Conservation (phyloP, 2,329 filamentous ascomycete species). For the Lithohypha guttulata region DNA sequence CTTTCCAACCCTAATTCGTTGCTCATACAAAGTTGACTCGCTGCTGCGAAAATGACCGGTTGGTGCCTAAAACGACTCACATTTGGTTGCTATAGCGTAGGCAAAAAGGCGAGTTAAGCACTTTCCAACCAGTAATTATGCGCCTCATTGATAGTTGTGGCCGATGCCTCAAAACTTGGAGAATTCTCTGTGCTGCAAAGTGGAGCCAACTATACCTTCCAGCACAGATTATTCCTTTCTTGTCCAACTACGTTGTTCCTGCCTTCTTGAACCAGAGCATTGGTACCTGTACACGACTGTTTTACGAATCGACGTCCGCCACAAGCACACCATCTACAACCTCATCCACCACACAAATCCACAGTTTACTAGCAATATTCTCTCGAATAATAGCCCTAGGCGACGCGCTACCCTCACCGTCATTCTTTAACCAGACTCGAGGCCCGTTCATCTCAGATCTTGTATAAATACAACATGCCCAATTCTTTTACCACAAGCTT, state of each 20-base stretch:
- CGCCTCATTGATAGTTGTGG: no score
- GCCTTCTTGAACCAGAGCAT: constrained; percentile 4
- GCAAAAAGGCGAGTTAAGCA: no score
- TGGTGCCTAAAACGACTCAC: no score
- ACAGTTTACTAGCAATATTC: constrained; percentile 4
- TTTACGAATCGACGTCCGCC: constrained; percentile 4
- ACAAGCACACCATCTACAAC: not conserved
- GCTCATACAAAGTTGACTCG: no score
- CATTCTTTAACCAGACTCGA: constrained; percentile 2
- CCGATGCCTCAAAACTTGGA: no score
- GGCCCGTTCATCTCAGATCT: not conserved
- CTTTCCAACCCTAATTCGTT: no score
- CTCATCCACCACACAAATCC: not conserved
- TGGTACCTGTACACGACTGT: constrained; percentile 8
- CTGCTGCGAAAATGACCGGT: no score
- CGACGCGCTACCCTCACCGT: constrained; percentile 4
- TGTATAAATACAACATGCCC: constrained; percentile 43
- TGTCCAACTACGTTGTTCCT: constrained; percentile 1
- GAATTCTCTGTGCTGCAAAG: no score
- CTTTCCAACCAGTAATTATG: no score
- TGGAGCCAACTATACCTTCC: no score
- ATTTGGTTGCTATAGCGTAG: no score
- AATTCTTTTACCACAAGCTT: constrained; percentile 73
- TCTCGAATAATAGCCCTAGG: not conserved
- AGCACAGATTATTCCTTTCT: constrained; percentile 5